These are phyloP conservation scores for Pontederia crassipes DNA, from an alignment of 176 grass and related monocot species.

Conservation along the genomic window DNA sequence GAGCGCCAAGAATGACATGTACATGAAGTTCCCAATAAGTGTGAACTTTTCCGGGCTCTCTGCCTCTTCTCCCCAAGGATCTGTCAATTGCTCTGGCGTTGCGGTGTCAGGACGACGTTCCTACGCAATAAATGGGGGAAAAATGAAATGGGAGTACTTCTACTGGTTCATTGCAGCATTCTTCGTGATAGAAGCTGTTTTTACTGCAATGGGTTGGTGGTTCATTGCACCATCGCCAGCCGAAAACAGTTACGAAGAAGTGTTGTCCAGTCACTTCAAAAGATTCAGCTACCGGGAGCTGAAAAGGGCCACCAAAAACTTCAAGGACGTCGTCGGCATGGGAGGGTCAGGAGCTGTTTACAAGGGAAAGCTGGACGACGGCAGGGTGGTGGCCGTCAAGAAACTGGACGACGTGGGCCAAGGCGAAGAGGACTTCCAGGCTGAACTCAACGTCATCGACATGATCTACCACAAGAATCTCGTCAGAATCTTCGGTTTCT, in stretches of 20 bases:
- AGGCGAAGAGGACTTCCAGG: conserved; percentile 50
- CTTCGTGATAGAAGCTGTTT: conserved; percentile 27
- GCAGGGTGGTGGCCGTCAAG: conserved; percentile 39
- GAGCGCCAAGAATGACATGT: conserved; percentile 17
- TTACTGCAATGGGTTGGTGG: conserved; percentile 25
- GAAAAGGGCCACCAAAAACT: conserved; percentile 32
- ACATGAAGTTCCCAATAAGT: conserved; percentile 31
- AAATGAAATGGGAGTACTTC: conserved; percentile 35
- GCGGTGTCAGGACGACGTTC: neutral
- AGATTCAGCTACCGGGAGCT: conserved; percentile 56
- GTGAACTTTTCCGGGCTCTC: neutral
- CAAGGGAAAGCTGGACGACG: conserved; percentile 37
- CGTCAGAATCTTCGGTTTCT: conserved; percentile 34
- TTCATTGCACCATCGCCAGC: conserved; percentile 12
- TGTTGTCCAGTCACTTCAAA: conserved; percentile 26
- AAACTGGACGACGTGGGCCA: conserved; percentile 24
- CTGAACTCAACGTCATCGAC: conserved; percentile 37
- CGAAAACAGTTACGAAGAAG: conserved; percentile 21
- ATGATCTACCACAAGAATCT: conserved; percentile 49
- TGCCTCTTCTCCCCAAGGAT: neutral
- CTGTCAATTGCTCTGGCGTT: conserved; percentile 8
- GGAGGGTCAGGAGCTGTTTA: conserved; percentile 41
- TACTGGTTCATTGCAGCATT: conserved; percentile 33
- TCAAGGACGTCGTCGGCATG: conserved; percentile 34
- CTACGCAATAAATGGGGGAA: neutral